These are phyloP conservation scores for Przewalskia tangutica DNA, from an alignment of 257 asterid species.

Conservation along the genomic window DNA sequence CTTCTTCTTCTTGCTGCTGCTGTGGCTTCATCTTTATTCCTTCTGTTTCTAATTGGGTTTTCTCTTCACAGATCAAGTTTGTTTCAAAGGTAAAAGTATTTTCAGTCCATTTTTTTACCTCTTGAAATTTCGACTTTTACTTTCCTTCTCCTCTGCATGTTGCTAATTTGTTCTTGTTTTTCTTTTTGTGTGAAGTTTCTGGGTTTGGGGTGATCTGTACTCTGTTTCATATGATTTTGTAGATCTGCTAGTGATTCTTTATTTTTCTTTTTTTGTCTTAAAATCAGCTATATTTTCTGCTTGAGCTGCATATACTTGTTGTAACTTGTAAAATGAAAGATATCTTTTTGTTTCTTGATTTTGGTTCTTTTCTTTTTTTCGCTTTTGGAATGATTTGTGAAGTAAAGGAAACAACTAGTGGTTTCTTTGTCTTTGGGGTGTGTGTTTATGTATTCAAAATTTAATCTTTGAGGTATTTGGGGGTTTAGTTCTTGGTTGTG, in stretches of 20 bases:
- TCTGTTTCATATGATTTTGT: neutral
- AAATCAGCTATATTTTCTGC: neutral
- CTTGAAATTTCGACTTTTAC: neutral
- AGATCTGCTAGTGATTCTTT: neutral
- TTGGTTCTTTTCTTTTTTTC: neutral
- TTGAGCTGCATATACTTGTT: neutral
- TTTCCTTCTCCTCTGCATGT: neutral
- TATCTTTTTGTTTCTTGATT: neutral
- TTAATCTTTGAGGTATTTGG: neutral
- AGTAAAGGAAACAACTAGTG: neutral
- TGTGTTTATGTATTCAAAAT: neutral
- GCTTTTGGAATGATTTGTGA: neutral
- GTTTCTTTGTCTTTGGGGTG: neutral
- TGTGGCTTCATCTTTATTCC: neutral
- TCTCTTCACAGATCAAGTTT: neutral
- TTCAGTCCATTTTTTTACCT: neutral
- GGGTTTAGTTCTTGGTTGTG: neutral
- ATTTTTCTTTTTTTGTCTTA: neutral
- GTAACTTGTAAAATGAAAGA: neutral
- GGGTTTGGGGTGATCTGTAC: neutral
- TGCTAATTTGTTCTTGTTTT: neutral
- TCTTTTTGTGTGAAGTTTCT: neutral
- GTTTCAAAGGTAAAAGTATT: neutral
- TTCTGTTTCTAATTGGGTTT: neutral
- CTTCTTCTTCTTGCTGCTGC: neutral